These are phyloP conservation scores for Penstemon newberryi DNA, from an alignment of 257 asterid species.

Conservation along the genomic window DNA sequence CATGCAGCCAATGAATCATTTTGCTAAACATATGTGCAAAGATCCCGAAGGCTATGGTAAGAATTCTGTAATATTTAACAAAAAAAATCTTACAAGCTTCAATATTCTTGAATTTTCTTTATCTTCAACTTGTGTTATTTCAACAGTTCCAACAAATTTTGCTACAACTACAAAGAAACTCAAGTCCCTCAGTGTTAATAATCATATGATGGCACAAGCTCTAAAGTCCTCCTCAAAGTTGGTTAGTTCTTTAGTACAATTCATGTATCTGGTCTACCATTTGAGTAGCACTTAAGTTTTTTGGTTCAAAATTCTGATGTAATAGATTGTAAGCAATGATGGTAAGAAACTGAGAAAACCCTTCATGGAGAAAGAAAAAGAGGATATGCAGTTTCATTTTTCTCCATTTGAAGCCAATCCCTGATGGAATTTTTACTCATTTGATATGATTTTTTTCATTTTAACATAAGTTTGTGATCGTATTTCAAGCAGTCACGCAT, in stretches of 20 bases:
- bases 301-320: not conserved
- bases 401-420: not conserved
- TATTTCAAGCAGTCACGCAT: slow-evolving; percentile 55
- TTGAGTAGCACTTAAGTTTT: not conserved
- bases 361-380: slow-evolving; percentile 80
- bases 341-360: slow-evolving; percentile 78
- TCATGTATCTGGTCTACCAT: not conserved
- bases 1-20: slow-evolving; percentile 64
- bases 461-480: not conserved
- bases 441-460: not conserved
- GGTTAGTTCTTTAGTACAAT: slow-evolving; percentile 38
- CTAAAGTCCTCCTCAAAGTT: slow-evolving; percentile 75
- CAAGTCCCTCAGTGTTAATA: slow-evolving; percentile 68
- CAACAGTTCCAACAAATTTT: slow-evolving; percentile 72
- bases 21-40: slow-evolving; percentile 71
- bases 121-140: not conserved
- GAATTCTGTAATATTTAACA: slow-evolving; percentile 17
- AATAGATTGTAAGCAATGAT: slow-evolving; percentile 75
- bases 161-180: slow-evolving; percentile 85
- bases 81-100: too few relatives aligned
- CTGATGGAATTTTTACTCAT: too few relatives aligned
- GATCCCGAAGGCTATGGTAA: slow-evolving; percentile 90
- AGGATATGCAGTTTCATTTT: slow-evolving; percentile 72
- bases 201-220: slow-evolving; percentile 77
- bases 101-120: not conserved